These are phyloP conservation scores for Ceratobasidium sp. DNA, from an alignment of 1,284 basidiomycete species.

Conservation along the genomic window DNA sequence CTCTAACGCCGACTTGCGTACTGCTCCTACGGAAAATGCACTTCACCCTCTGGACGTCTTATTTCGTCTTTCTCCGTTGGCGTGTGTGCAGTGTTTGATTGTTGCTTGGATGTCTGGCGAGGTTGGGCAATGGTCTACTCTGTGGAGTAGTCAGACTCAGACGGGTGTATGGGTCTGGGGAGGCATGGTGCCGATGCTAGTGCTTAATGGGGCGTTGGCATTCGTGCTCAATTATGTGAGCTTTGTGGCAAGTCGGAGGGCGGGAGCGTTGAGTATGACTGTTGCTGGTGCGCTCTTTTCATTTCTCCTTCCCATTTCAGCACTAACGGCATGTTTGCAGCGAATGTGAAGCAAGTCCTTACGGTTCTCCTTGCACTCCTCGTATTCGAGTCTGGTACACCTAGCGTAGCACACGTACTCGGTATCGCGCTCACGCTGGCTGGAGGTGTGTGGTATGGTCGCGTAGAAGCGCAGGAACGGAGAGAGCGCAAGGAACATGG, in stretches of 20 bases:
- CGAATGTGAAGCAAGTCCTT: constrained; percentile 93
- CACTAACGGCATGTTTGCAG: constrained; percentile 54
- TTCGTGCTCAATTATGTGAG: constrained; percentile 92
- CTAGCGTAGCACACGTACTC: constrained; percentile 68
- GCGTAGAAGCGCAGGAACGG: constrained; percentile 72
- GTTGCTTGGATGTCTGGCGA: constrained; percentile 84
- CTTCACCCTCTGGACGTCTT: constrained; percentile 89
- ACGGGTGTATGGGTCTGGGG: constrained; percentile 46
- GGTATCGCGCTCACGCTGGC: constrained; percentile 84
- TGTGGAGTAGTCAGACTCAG: not conserved
- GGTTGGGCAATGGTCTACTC: constrained; percentile 66
- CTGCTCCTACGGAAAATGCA: constrained; percentile 51
- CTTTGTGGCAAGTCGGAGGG: constrained; percentile 90
- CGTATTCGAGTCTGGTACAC: constrained; percentile 83
- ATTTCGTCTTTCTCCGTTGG: constrained; percentile 84
- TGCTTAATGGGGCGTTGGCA: constrained; percentile 84
- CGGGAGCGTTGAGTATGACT: constrained; percentile 86
- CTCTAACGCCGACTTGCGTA: not conserved
- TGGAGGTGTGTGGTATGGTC: constrained; percentile 87
- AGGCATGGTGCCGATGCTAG: constrained; percentile 65
- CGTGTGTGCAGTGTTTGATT: constrained; percentile 84
- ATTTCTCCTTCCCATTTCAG: not conserved
- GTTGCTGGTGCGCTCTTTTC: constrained; percentile 72
- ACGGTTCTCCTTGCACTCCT: constrained; percentile 86
- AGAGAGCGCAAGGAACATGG: not conserved